Evolutionary conservation across 2,329 filamentous ascomycete genomes (phyloP).

Genomic region (Lecanicillium sp.): DNA sequence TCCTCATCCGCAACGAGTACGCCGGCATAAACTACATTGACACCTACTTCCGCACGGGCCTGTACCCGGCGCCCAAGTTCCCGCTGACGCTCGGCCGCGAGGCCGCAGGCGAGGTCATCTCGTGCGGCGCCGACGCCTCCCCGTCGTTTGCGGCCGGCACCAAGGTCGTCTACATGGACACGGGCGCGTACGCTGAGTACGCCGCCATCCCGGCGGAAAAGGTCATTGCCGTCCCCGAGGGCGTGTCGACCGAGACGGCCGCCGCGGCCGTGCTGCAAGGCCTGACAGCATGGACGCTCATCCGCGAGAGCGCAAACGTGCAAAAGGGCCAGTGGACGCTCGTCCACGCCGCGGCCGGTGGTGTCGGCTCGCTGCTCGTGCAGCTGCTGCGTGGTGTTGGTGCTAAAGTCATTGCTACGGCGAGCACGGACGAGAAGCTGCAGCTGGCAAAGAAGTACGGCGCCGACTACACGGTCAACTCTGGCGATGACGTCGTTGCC

Average conservation of each 20-base stretch:
- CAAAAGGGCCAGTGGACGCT: conserved; percentile 73
- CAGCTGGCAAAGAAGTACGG: conserved; percentile 62
- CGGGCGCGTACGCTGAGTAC: conserved; percentile 49
- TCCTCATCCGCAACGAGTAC: conserved; percentile 75
- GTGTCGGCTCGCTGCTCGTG: conserved; percentile 66
- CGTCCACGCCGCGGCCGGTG: conserved; percentile 79
- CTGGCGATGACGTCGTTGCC: conserved; percentile 49
- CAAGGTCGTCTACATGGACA: conserved; percentile 61
- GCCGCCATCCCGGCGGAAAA: conserved; percentile 43
- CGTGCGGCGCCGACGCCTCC: conserved; percentile 44
- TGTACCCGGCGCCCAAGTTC: conserved; percentile 61
- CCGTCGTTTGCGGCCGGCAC: conserved; percentile 57
- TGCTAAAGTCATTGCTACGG: conserved; percentile 73
- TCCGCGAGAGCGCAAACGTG: conserved; percentile 69
- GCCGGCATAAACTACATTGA: conserved; percentile 87
- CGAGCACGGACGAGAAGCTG: conserved; percentile 65
- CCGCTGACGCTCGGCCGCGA: conserved; percentile 77
- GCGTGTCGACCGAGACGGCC: conserved; percentile 52
- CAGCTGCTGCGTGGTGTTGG: conserved; percentile 68
- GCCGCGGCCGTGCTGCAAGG: conserved; percentile 72
- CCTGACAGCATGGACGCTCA: conserved; percentile 72
- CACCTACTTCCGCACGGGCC: conserved; percentile 79
- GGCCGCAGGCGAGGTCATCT: conserved; percentile 62
- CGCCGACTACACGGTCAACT: conserved; percentile 66
- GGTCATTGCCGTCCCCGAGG: conserved; percentile 56